Conservation (phyloP, 2,329 filamentous ascomycete species). For the Biscogniauxia sp. region DNA sequence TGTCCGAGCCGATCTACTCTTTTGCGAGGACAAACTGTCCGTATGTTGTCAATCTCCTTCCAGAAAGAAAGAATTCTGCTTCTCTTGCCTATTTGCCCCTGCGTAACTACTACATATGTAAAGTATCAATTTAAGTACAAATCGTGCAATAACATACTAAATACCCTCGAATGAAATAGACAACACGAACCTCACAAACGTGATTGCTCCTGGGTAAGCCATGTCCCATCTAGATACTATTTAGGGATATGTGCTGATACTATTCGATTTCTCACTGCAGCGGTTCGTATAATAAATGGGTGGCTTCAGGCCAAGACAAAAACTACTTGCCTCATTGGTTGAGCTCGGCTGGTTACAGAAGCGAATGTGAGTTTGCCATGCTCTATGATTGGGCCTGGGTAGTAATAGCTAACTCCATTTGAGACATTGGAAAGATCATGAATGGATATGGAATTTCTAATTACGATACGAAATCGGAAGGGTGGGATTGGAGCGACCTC, state of each 20-base stretch:
- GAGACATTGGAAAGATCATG: slow-evolving; percentile 41
- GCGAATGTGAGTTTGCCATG: slow-evolving; percentile 35
- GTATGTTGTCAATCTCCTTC: not conserved
- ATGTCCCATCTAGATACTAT: not conserved
- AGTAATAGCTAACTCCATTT: not conserved
- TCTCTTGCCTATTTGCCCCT: too few species aligned
- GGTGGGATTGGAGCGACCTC: slow-evolving; percentile 25
- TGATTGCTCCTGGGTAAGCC: slow-evolving; percentile 33
- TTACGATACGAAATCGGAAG: slow-evolving; percentile 35
- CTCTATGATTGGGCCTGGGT: not conserved
- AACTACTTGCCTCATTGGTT: slow-evolving; percentile 44
- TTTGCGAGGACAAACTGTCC: slow-evolving; percentile 24
- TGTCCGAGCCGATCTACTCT: slow-evolving; percentile 28
- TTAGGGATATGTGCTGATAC: not conserved
- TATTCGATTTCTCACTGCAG: slow-evolving; percentile 2
- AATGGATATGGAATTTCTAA: slow-evolving; percentile 42
- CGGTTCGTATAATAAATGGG: slow-evolving; percentile 42
- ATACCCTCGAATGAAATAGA: slow-evolving; percentile 6
- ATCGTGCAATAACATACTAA: too few species aligned
- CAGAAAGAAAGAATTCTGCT: not conserved
- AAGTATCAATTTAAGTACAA: not conserved
- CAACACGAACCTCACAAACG: slow-evolving; percentile 32
- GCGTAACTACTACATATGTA: not conserved
- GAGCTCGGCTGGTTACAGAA: slow-evolving; percentile 41
- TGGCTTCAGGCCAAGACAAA: slow-evolving; percentile 41